phyloP scores from a whole-genome alignment of 805 yeast species.

The Lachancea nothofagi region DNA sequence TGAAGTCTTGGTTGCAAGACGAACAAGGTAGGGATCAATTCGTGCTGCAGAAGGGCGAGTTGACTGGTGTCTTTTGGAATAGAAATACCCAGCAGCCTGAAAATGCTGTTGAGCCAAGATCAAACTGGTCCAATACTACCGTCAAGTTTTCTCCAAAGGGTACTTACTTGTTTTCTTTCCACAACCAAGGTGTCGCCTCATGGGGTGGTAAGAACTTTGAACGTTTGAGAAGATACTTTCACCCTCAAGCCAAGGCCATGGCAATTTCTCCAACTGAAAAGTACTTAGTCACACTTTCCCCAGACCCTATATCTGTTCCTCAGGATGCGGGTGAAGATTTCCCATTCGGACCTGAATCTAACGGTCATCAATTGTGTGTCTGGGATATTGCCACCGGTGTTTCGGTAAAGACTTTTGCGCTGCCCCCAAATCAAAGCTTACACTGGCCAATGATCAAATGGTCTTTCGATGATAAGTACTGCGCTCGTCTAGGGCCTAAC shows the following conservation, averaged over 20 bases:
- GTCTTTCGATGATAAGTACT: conserved; percentile 87
- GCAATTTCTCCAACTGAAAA: conserved; percentile 92
- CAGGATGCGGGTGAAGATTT: conserved; percentile 56
- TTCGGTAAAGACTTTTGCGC: conserved; percentile 84
- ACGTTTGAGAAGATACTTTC: conserved; percentile 71
- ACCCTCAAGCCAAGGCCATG: conserved; percentile 81
- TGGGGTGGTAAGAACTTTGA: conserved; percentile 90
- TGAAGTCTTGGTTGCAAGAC: conserved; percentile 90
- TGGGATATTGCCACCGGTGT: conserved; percentile 87
- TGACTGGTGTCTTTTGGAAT: conserved; percentile 85
- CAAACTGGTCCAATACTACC: conserved; percentile 81
- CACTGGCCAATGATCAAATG: conserved; percentile 97
- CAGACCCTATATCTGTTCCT: conserved; percentile 68
- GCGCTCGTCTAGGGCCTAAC: conserved; percentile 93
- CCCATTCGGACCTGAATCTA: conserved; percentile 83
- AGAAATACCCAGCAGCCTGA: conserved; percentile 67
- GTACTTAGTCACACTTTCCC: conserved; percentile 84
- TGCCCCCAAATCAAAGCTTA: conserved; percentile 63
- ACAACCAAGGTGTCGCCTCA: conserved; percentile 89
- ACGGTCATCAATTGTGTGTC: conserved; percentile 87
- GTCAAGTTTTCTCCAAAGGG: conserved; percentile 93
- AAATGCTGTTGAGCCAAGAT: conserved; percentile 69
- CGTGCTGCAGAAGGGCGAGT: conserved; percentile 69
- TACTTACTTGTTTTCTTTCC: conserved; percentile 77
- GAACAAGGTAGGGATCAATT: conserved; percentile 86